Evolutionary conservation across 768 basidiomycete species (phyloP), one percentile per base, ranked within the genome.

Genomic region (Mycena kentingensis): DNA sequence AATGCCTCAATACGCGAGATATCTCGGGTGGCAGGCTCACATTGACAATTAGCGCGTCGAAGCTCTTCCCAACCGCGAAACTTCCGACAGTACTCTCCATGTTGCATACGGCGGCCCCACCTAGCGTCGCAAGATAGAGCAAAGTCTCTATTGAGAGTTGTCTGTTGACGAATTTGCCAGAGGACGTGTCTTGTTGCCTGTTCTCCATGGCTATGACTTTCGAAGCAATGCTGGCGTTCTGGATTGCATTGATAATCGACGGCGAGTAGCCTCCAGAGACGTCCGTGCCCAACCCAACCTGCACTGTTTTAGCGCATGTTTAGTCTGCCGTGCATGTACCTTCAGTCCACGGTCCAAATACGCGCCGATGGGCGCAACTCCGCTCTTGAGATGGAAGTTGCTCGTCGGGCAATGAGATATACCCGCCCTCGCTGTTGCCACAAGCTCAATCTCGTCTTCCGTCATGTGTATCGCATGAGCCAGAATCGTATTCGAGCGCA

Each of bases 221-320:
- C 21, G 92, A 87, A 15, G 88, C 84, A 42, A 87, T 80, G 73
- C 90, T 83, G 36, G 88, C 80, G 72, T 90, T 80, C 66, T 85
- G 87, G 42, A 94, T 78, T 15, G 79, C 77, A 21, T 77, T 81
- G 54, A 97, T 75, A 53, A 98, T 88, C 4, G 93, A 95, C 3
- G 85, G 77, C 10, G 82, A 83, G 68, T 83, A 91, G 4, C 96
- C 95, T 11, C 96, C 96, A 2, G 92, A 88, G 48, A 90, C 85
- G 65, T 96, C 93, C 46, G 95, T 95, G 2, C 96, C 96, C n/a
- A 98, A 74, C 16, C 93, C 93, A 55, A 98, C 90, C 93, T 94
- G 54, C 4, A 13, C n/a, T 36, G 35, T 46, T n/a, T 8, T 7
- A 19, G 35, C 21, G 44, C 6, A 48, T 49, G 3, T 27, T 12